Percentiles rank a stretch among this genome's conserved stretches.
These are phyloP conservation scores for Waitea zeae DNA, from an alignment of 1,284 basidiomycete species.

Conservation along the genomic window DNA sequence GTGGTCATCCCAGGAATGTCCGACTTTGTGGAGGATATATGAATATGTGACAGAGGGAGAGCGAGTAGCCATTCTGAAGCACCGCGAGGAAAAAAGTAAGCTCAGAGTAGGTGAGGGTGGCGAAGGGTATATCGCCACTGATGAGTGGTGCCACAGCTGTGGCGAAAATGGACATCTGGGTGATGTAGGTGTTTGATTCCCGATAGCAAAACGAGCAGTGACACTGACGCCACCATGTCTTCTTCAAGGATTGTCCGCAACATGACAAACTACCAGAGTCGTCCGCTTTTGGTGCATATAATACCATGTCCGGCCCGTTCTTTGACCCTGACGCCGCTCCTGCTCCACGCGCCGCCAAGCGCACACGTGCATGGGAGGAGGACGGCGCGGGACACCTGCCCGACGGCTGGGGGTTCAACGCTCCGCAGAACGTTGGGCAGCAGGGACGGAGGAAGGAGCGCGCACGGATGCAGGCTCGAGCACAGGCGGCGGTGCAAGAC, in stretches of 20 bases:
- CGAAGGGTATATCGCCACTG: constrained; percentile 54
- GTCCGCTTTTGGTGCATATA: constrained; percentile 63
- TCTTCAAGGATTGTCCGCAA: constrained; percentile 62
- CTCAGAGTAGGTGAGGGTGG: constrained; percentile 50
- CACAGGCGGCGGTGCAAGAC: constrained; percentile 23
- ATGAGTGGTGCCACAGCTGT: constrained; percentile 84
- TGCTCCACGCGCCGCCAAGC: constrained; percentile 9
- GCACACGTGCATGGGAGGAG: constrained; percentile 19
- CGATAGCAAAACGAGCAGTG: not conserved
- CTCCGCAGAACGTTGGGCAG: constrained; percentile 45
- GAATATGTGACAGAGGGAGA: constrained; percentile 49
- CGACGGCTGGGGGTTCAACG: constrained; percentile 24
- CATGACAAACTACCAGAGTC: constrained; percentile 35
- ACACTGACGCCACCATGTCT: too few species aligned
- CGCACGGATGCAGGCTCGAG: constrained; percentile 32
- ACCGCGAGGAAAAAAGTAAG: constrained; percentile 28
- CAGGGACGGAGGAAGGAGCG: constrained; percentile 41
- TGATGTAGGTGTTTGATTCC: constrained; percentile 41
- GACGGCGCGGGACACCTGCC: constrained; percentile 12
- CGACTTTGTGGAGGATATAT: constrained; percentile 79
- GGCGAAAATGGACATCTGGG: constrained; percentile 69
- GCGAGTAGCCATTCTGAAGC: constrained; percentile 27
- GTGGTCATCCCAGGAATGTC: constrained; percentile 86
- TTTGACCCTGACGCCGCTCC: constrained; percentile 20
- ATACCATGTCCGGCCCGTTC: constrained; percentile 62